Percentiles rank a stretch among this genome's conserved stretches.
Evolutionary conservation across 1,139 yeast species (phyloP).

Genomic region (Sugiyamaella japonica): DNA sequence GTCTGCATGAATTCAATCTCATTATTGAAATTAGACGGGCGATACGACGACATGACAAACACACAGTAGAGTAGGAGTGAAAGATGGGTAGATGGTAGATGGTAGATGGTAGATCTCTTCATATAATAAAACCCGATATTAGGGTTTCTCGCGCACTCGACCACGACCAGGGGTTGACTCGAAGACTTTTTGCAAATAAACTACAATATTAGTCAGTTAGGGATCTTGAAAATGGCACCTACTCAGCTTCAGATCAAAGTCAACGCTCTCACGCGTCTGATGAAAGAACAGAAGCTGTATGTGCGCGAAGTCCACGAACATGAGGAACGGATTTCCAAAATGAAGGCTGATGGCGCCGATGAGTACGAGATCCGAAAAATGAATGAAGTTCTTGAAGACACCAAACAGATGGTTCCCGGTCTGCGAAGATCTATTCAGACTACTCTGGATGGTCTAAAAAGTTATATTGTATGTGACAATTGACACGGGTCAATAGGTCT

Average conservation of each 20-base stretch:
- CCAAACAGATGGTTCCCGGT: slow-evolving; percentile 67
- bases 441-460: slow-evolving; percentile 51
- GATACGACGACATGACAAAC: slow-evolving; percentile 3
- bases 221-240: slow-evolving; percentile 59
- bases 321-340: slow-evolving; percentile 46
- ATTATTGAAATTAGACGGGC: neutral
- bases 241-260: slow-evolving; percentile 72
- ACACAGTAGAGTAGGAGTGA: neutral
- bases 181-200: no score
- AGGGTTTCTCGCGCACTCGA: neutral
- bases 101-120: neutral
- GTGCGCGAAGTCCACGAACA: slow-evolving; percentile 65
- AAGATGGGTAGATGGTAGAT: neutral
- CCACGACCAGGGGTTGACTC: neutral
- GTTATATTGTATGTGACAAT: slow-evolving; percentile 41
- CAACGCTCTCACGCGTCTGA: slow-evolving; percentile 68
- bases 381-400: slow-evolving; percentile 64
- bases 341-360: slow-evolving; percentile 51
- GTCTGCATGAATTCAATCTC: slow-evolving; percentile 10
- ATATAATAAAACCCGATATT: slow-evolving; percentile 4
- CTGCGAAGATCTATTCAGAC: slow-evolving; percentile 53
- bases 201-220: no score
- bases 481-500: slow-evolving; percentile 1
- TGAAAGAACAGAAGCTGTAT: slow-evolving; percentile 71
- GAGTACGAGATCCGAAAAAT: slow-evolving; percentile 71